Base-by-base conservation (phyloP, 1,139 yeast genomes). In the Lodderomyces jiufengensis region DNA sequence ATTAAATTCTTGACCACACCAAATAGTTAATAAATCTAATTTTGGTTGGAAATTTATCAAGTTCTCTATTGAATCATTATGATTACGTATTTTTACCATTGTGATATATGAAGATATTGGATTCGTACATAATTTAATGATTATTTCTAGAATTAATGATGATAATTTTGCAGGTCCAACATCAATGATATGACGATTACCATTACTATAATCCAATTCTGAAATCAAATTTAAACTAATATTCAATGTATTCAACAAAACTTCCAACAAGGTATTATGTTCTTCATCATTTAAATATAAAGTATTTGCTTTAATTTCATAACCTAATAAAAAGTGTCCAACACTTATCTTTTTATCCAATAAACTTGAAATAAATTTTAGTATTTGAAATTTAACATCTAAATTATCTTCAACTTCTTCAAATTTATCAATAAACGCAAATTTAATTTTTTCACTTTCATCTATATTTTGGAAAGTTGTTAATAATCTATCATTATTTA, bases 281-380 rank as follows among this genome's bases (percentile, higher is more conserved):
- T 46, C 45, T 11, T 28, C 21, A 15, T 14, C 20, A 5, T 50
- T 37, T 2, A 55, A 42, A 10, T 50, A 38, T 24, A 66, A 50
- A 29, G 51, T 51, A 21, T 57, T 66, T 2, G 72, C 75, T 38
- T 56, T 57, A 10, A 57, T 53, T 25, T 57, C 58, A 40, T 79
- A 88, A 0, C 97, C 97, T 2, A 92, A 67, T 9, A 92, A 57
- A 47, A 82, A 80, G 53, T 88, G 97, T 1, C 90, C 66, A 1
- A 83, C 71, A 0, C 80, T 73, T 2, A 80, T 72, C 4, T 54
- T 51, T 1, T 63, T 55, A 1, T 64, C 57, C 33, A 87, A 60
- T 44, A 78, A 78, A 3, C 60, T 54, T 27, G 67, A 63, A 34
- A 90, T 52, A 48, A 84, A 84, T 27, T 76, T 66, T 36, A 90